Percentiles rank a stretch among this genome's conserved stretches.
phyloP scores from a whole-genome alignment of 345 rosid species.

The Lepidium sativum region DNA sequence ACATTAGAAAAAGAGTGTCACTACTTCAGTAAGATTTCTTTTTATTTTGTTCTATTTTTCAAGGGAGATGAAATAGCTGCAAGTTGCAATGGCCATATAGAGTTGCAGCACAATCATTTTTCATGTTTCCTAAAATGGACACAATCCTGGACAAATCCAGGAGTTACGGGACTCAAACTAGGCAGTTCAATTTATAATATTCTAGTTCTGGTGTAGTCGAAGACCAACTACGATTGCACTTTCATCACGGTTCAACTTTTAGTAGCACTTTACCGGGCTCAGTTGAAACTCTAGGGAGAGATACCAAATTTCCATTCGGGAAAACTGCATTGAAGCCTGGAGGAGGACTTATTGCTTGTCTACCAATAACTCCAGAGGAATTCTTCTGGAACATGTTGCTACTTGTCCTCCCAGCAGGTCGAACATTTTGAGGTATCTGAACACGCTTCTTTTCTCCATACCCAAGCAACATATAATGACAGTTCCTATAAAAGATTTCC shows the following conservation, averaged over 20 bases:
- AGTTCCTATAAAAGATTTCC: slow-evolving; percentile 46
- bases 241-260: not conserved
- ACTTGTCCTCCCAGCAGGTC: slow-evolving; percentile 18
- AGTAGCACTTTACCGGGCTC: slow-evolving; percentile 30
- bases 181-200: not conserved
- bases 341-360: slow-evolving; percentile 26
- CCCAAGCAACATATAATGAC: slow-evolving; percentile 76
- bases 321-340: slow-evolving; percentile 18
- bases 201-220: not conserved
- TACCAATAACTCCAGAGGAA: slow-evolving; percentile 12
- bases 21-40: not conserved
- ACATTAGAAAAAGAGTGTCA: not conserved
- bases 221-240: not conserved
- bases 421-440: slow-evolving; percentile 16
- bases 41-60: not conserved
- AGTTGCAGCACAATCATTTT: not conserved
- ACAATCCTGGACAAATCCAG: not conserved
- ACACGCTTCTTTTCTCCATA: slow-evolving; percentile 48
- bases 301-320: not conserved
- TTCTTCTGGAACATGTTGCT: slow-evolving; percentile 19
- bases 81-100: not conserved
- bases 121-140: not conserved
- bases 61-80: not conserved
- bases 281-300: slow-evolving; percentile 16
- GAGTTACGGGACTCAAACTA: not conserved